Evolutionary conservation across 768 basidiomycete genomes (phyloP).

Genomic region (Auricularia sp.): DNA sequence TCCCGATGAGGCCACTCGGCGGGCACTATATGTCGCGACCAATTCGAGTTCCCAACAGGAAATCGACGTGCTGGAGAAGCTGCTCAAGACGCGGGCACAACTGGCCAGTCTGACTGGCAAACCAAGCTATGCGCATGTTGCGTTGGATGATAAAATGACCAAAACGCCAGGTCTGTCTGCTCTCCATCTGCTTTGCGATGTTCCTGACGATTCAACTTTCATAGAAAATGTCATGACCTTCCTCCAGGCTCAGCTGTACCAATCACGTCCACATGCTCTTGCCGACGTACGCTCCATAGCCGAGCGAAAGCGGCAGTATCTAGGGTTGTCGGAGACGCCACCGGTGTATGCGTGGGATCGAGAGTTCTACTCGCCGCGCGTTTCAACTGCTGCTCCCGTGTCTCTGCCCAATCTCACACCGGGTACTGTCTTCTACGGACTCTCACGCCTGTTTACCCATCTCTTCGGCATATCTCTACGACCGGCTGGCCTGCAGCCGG

Average conservation of each 20-base stretch:
- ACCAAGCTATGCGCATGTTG: conserved; percentile 78
- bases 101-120: conserved; percentile 78
- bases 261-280: conserved; percentile 68
- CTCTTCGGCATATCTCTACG: conserved; percentile 82
- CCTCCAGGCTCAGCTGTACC: conserved; percentile 67
- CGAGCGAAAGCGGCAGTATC: conserved; percentile 64
- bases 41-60: conserved; percentile 68
- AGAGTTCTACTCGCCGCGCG: conserved; percentile 82
- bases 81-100: conserved; percentile 69
- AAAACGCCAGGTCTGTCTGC: conserved; percentile 65
- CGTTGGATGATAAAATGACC: conserved; percentile 92
- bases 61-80: conserved; percentile 62
- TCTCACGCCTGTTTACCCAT: conserved; percentile 80
- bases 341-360: conserved; percentile 92
- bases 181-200: conserved; percentile 1
- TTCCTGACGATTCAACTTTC: background rate
- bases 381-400: conserved; percentile 58
- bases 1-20: conserved; percentile 71
- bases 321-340: conserved; percentile 31
- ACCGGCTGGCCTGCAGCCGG: conserved; percentile 52
- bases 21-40: conserved; percentile 71
- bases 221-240: conserved; percentile 82
- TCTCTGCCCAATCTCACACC: conserved; percentile 68
- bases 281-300: conserved; percentile 58
- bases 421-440: conserved; percentile 84